Evolutionary conservation across 176 grass and related monocot genomes (phyloP).

Genomic region (Dactylis glomerata): DNA sequence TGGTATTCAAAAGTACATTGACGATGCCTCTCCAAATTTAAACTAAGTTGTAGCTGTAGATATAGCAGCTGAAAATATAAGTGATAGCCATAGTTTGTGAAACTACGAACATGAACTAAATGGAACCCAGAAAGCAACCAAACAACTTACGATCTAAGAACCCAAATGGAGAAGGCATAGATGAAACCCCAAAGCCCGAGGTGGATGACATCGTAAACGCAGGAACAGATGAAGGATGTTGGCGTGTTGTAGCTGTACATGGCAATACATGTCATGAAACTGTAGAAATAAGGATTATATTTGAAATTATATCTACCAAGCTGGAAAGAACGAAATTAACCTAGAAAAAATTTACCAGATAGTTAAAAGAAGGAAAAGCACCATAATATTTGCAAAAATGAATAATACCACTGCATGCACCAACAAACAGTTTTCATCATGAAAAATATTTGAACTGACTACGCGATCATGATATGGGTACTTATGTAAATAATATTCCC

Average conservation of each 20-base stretch:
- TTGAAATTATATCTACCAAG: background rate
- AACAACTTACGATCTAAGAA: constrained; percentile 5
- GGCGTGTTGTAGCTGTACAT: background rate
- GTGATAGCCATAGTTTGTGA: background rate
- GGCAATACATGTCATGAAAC: constrained; percentile 2
- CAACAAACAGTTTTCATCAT: too few species aligned
- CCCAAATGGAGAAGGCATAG: background rate
- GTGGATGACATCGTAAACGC: background rate
- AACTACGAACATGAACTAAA: constrained; percentile 1
- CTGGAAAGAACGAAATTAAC: background rate
- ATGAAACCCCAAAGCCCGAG: background rate
- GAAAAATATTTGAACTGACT: too few species aligned
- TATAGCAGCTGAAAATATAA: background rate
- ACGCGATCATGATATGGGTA: too few species aligned
- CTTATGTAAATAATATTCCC: too few species aligned
- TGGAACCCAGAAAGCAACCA: background rate
- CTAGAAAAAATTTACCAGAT: constrained; percentile 14
- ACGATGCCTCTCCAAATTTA: background rate
- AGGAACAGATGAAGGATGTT: background rate
- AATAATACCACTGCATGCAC: too few species aligned
- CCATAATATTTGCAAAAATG: too few species aligned
- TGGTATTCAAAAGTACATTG: background rate
- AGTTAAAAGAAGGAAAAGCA: too few species aligned
- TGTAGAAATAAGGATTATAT: background rate
- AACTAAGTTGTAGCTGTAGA: background rate